Evolutionary conservation across 2,329 filamentous ascomycete genomes (phyloP).

Genomic region (Phialophora verrucosa): DNA sequence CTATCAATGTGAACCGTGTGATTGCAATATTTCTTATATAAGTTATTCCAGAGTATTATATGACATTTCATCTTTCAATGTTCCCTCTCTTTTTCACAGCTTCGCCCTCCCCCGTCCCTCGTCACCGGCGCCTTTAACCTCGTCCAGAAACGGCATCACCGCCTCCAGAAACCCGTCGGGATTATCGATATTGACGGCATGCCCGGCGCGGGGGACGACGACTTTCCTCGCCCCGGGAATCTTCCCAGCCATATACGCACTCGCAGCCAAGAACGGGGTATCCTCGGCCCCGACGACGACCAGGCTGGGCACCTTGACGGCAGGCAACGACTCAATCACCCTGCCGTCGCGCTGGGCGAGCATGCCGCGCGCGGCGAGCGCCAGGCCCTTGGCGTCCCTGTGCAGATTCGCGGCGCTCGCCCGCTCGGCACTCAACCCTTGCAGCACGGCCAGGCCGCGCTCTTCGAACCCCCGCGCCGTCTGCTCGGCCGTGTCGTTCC

Average conservation of each 20-base stretch:
- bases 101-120: background rate
- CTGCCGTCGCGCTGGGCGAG: conserved; percentile 27
- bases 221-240: conserved; percentile 31
- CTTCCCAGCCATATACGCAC: conserved; percentile 34
- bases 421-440: conserved; percentile 27
- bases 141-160: conserved; percentile 25
- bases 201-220: conserved; percentile 1
- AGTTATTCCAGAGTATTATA: no score
- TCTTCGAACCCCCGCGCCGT: conserved; percentile 25
- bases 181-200: conserved; percentile 18
- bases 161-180: conserved; percentile 26
- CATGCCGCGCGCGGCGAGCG: conserved; percentile 33
- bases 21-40: no score
- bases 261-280: conserved; percentile 32
- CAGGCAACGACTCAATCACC: conserved; percentile 23
- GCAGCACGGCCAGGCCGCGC: conserved; percentile 22
- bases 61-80: no score
- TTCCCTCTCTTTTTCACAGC: background rate
- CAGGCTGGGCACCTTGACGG: conserved; percentile 29
- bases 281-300: conserved; percentile 34
- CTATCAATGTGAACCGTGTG: background rate
- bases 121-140: no score
- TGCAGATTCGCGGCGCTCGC: conserved; percentile 21
- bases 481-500: conserved; percentile 32
- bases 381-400: conserved; percentile 28